Conservation (phyloP, 2,329 filamentous ascomycete genomes). For the Verticillium longisporum region DNA sequence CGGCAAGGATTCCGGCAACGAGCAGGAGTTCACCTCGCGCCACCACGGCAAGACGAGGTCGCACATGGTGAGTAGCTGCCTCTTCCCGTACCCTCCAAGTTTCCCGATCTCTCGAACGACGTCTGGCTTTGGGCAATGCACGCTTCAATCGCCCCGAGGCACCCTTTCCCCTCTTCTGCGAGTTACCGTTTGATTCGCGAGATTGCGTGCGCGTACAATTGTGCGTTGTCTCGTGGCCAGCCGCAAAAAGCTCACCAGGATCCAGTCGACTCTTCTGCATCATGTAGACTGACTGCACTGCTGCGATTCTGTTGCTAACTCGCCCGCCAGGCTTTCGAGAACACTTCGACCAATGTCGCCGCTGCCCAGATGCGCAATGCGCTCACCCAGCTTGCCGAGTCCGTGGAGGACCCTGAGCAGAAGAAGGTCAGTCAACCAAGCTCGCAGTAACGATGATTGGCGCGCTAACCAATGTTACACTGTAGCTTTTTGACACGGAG, state of each 20-base stretch:
- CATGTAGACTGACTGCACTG: neutral
- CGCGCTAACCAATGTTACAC: constrained; percentile 8
- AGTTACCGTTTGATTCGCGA: too few species aligned
- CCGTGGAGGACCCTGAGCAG: constrained; percentile 71
- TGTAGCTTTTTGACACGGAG: constrained; percentile 89
- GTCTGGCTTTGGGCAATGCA: neutral
- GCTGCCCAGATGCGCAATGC: constrained; percentile 99
- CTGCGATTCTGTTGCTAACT: neutral
- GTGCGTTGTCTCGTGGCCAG: neutral
- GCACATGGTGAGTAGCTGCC: constrained; percentile 61
- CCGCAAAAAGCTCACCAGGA: neutral
- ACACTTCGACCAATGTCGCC: constrained; percentile 96
- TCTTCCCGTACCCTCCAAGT: neutral
- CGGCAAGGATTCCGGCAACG: constrained; percentile 35
- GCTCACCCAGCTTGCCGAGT: constrained; percentile 86
- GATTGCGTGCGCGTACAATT: too few species aligned
- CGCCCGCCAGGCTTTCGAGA: constrained; percentile 88
- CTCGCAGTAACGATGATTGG: neutral
- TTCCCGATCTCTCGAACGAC: neutral
- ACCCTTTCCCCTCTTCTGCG: too few species aligned
- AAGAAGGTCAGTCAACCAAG: constrained; percentile 62
- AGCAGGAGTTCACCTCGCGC: constrained; percentile 49
- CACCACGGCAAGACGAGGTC: constrained; percentile 82
- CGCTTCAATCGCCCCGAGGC: neutral
- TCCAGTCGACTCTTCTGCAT: neutral